A percentile compares a stretch with the other conserved stretches of the same genome.
phyloP scores from a whole-genome alignment of 2,329 filamentous ascomycete species.

The Rugonectria rugulosa region DNA sequence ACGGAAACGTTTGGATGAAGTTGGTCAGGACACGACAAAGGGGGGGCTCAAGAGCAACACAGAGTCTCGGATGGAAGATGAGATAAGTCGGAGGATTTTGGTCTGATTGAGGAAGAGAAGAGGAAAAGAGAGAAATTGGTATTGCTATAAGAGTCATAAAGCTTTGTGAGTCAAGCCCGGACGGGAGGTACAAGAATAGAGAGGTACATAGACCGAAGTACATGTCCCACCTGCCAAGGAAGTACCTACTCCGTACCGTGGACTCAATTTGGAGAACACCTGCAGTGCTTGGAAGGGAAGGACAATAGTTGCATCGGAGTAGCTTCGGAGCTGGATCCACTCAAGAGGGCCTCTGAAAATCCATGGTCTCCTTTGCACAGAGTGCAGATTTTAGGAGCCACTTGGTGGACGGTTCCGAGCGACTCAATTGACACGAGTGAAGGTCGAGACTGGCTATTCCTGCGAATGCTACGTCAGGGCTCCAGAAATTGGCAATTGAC shows the following conservation, averaged over 20 bases:
- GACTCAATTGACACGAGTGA: background rate
- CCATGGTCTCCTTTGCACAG: background rate
- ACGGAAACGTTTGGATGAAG: slow-evolving; percentile 1
- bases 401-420: background rate
- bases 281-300: slow-evolving; percentile 8
- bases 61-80: background rate
- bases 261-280: no score
- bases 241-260: no score
- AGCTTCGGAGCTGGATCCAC: slow-evolving; percentile 42
- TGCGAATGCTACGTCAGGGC: slow-evolving; percentile 34
- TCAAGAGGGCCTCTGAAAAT: slow-evolving; percentile 26
- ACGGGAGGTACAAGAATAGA: slow-evolving; percentile 3
- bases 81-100: background rate
- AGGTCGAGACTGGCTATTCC: slow-evolving; percentile 11
- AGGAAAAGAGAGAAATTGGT: slow-evolving; percentile 3
- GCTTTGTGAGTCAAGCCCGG: slow-evolving; percentile 18
- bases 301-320: slow-evolving; percentile 35
- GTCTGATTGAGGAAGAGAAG: background rate
- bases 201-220: background rate
- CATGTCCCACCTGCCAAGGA: background rate
- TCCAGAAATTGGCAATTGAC: slow-evolving; percentile 37
- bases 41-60: background rate
- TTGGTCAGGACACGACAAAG: background rate
- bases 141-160: slow-evolving; percentile 8
- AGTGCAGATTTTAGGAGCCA: background rate